A percentile compares a stretch with the other conserved stretches of the same genome.
These are phyloP conservation scores for Neofusicoccum umdonicola DNA, from an alignment of 2,329 filamentous ascomycete species.

Conservation along the genomic window DNA sequence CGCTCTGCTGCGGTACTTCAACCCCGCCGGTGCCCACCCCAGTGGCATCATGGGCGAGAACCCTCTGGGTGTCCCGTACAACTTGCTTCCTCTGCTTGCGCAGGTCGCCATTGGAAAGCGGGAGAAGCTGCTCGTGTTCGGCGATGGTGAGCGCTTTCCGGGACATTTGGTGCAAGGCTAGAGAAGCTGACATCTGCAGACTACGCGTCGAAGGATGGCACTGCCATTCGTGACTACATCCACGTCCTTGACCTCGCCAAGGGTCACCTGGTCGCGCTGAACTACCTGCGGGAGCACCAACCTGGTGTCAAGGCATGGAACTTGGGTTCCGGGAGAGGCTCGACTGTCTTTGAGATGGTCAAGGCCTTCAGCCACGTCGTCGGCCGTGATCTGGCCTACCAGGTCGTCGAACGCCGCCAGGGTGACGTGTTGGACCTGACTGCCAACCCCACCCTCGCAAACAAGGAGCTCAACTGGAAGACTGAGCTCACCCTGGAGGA, in stretches of 20 bases:
- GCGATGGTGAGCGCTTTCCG: conserved; percentile 64
- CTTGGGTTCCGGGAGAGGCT: conserved; percentile 88
- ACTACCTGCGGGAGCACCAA: conserved; percentile 78
- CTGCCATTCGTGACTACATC: conserved; percentile 96
- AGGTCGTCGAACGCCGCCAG: conserved; percentile 76
- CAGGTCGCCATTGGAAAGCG: conserved; percentile 95
- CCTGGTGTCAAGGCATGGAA: conserved; percentile 97
- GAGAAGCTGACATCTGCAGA: conserved; percentile 52
- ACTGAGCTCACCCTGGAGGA: conserved; percentile 87
- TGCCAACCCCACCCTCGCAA: conserved; percentile 82
- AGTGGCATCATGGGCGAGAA: conserved; percentile 98
- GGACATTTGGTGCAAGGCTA: not conserved
- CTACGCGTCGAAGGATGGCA: conserved; percentile 86
- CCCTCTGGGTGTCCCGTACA: conserved; percentile 91
- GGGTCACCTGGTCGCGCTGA: conserved; percentile 84
- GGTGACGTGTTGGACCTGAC: conserved; percentile 95
- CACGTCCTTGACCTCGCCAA: conserved; percentile 87
- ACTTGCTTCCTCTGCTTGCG: conserved; percentile 87
- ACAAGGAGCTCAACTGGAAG: conserved; percentile 88
- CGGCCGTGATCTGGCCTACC: conserved; percentile 79
- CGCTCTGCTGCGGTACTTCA: conserved; percentile 93
- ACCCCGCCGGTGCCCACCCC: conserved; percentile 91
- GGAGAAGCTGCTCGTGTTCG: conserved; percentile 91
- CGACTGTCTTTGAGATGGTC: conserved; percentile 96
- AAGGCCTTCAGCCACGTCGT: conserved; percentile 87